A percentile compares a stretch with the other conserved stretches of the same genome.
Conservation (phyloP, 2,329 filamentous ascomycete species). For the Colletotrichum aenigma region DNA sequence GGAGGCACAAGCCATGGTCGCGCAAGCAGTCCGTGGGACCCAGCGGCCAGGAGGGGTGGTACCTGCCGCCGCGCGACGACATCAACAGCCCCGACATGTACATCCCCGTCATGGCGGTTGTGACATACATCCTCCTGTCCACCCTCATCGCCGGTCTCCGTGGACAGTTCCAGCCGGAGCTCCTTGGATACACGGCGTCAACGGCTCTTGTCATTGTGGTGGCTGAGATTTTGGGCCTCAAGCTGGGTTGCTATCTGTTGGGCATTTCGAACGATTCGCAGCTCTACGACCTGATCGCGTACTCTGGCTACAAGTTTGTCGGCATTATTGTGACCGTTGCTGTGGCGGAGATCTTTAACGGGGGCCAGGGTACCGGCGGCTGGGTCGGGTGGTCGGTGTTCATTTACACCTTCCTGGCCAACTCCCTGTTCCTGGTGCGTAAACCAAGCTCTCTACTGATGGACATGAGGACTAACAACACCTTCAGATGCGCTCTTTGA, state of each 20-base stretch:
- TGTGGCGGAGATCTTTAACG: constrained; percentile 77
- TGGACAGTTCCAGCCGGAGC: constrained; percentile 91
- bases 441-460: background rate
- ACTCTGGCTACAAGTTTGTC: constrained; percentile 98
- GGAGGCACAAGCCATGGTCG: constrained; percentile 97
- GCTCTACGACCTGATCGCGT: constrained; percentile 90
- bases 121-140: constrained; percentile 95
- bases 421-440: constrained; percentile 91
- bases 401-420: constrained; percentile 88
- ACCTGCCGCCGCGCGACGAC: constrained; percentile 91
- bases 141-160: constrained; percentile 88
- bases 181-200: constrained; percentile 87
- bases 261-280: constrained; percentile 95
- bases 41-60: constrained; percentile 75
- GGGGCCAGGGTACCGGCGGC: constrained; percentile 81
- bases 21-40: constrained; percentile 80
- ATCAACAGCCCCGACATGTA: constrained; percentile 99
- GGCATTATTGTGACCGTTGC: constrained; percentile 92
- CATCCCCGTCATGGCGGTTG: constrained; percentile 96
- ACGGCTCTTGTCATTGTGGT: constrained; percentile 82
- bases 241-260: constrained; percentile 90
- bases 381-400: constrained; percentile 92
- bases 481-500: constrained; percentile 82
- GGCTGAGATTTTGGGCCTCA: constrained; percentile 88
- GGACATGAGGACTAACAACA: constrained; percentile 17